These are phyloP conservation scores for Neurospora tetraspora DNA, from an alignment of 495 filamentous ascomycete genomes.

Conservation along the genomic window DNA sequence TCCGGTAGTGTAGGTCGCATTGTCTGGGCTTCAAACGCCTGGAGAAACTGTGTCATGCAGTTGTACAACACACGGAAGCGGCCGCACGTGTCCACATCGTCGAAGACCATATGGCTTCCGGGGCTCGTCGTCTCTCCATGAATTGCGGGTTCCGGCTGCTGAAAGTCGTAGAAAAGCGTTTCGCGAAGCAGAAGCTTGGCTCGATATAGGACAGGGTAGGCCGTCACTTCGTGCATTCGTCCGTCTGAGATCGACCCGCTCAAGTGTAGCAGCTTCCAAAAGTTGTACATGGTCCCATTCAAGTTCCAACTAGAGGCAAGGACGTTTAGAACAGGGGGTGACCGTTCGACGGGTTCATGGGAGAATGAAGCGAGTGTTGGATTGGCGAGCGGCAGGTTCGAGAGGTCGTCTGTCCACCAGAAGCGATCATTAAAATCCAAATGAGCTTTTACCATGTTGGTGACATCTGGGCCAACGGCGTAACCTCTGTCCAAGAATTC, in stretches of 20 bases:
- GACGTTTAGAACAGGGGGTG: conserved; percentile 34
- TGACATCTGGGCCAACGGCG: conserved; percentile 24
- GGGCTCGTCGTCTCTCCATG: conserved; percentile 30
- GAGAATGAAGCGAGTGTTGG: conserved; percentile 31
- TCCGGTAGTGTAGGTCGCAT: conserved; percentile 24
- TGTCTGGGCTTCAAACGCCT: conserved; percentile 34
- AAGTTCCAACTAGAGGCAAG: conserved; percentile 40
- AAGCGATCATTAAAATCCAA: conserved; percentile 42
- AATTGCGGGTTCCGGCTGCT: conserved; percentile 37
- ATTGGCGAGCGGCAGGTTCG: conserved; percentile 33
- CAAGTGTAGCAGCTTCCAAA: conserved; percentile 36
- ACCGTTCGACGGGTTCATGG: conserved; percentile 27
- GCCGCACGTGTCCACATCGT: conserved; percentile 35
- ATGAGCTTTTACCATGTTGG: conserved; percentile 29
- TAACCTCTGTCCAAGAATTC: conserved; percentile 38
- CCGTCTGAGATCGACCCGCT: conserved; percentile 32
- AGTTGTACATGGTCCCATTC: conserved; percentile 29
- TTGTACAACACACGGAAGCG: conserved; percentile 36
- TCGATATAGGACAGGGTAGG: conserved; percentile 36
- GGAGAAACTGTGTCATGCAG: conserved; percentile 37
- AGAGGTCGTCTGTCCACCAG: conserved; percentile 43
- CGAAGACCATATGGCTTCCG: conserved; percentile 22
- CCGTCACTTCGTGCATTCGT: conserved; percentile 29
- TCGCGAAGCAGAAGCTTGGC: conserved; percentile 40
- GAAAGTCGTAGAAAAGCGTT: conserved; percentile 39